These are phyloP conservation scores for Rhizopogon sp. DNA, from an alignment of 768 basidiomycete genomes.

Conservation along the genomic window DNA sequence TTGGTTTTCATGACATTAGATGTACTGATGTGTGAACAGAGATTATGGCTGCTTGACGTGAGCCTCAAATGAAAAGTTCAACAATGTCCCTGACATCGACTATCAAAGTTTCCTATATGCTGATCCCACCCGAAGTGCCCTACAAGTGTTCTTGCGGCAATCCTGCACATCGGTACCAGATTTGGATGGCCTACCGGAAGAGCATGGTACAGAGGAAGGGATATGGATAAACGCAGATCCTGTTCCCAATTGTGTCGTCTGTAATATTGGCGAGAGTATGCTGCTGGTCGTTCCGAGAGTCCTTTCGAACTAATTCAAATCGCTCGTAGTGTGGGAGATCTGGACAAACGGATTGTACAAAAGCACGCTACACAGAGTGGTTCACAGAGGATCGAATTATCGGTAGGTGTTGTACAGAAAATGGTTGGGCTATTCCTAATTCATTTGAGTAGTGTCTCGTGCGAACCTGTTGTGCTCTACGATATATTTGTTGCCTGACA, in stretches of 20 bases:
- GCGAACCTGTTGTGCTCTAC: slow-evolving; percentile 24
- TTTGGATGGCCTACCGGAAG: slow-evolving; percentile 35
- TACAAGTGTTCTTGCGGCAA: slow-evolving; percentile 72
- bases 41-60: slow-evolving; percentile 92
- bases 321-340: slow-evolving; percentile 75
- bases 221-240: slow-evolving; percentile 85
- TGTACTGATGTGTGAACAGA: slow-evolving; percentile 30
- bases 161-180: slow-evolving; percentile 28
- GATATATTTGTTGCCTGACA: slow-evolving; percentile 2
- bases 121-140: slow-evolving; percentile 72
- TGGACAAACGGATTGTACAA: slow-evolving; percentile 88
- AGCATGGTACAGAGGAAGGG: slow-evolving; percentile 55
- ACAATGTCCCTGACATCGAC: not conserved
- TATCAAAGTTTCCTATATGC: slow-evolving; percentile 70
- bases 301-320: not conserved
- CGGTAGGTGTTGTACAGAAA: slow-evolving; percentile 22
- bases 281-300: slow-evolving; percentile 1
- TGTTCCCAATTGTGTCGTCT: slow-evolving; percentile 76
- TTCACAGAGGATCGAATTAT: slow-evolving; percentile 74
- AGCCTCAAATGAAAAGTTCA: slow-evolving; percentile 11
- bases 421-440: slow-evolving; percentile 5
- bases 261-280: slow-evolving; percentile 90
- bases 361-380: slow-evolving; percentile 86
- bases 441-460: slow-evolving; percentile 58
- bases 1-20: not conserved